Base-by-base conservation (phyloP, 1,284 basidiomycete genomes). In the Hemileccinum hortonii region DNA sequence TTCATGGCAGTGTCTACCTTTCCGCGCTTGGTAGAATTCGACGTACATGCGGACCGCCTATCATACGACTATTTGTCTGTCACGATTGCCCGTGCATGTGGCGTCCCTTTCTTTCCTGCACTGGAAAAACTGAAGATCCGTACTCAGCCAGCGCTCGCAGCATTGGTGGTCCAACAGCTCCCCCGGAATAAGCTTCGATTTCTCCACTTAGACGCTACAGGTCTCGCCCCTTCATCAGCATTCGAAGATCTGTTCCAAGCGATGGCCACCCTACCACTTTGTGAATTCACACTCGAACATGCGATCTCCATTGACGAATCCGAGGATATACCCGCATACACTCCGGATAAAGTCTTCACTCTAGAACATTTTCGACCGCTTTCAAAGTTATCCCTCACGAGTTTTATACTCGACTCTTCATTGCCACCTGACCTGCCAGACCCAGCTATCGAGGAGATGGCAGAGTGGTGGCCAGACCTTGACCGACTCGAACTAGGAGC, bases 41-140 rank as follows among this genome's bases (percentile, higher is more conserved):
- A 78, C 52, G 55, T 83, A 16, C 81, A 84, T 54, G 75, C 77
- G 5, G 70, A 72, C 24, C 73, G 72, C 59, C 62, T 81, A 48
- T 69, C 72, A 42, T 49, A 61, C 16, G 64, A 73, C 18, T 64
- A 66, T 16, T 60, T 77, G 38, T 56, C 58, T 15, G 55, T 63
- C 9, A 56, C 65, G 18, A 52, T 71, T 11, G 40, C 59, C 43
- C 33, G 50, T 21, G 19, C 49, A 10, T 19, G 16, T 40, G 50
- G 38, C 35, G 29, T 41, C 29, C 33, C 57, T 16, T 59, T 65
- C 47, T 81, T 84, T 59, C 72, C 73, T 30, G 66, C 71, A 1
- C 65, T 85, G 18, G 64, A 68, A 32, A 72, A 66, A 40, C 64
- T 84, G 18, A 71, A 67, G 44, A 71, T 85, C 43, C 75, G 76